Base-by-base conservation (phyloP, 2,329 filamentous ascomycete species). In the Scopulariopsis brevicaulis region DNA sequence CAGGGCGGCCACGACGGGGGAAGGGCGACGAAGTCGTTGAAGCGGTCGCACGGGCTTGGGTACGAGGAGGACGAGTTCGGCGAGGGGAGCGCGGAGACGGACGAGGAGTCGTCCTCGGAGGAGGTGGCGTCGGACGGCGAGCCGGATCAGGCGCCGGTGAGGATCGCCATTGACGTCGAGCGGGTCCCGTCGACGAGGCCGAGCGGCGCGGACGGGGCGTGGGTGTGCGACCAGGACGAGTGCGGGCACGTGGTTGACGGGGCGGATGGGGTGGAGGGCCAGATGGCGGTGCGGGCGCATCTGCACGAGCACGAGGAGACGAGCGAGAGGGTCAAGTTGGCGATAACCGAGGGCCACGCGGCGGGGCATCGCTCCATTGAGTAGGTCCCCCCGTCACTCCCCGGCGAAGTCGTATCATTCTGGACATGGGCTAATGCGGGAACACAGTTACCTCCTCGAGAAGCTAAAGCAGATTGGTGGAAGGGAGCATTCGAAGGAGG, bases 191-290 rank as follows among this genome's bases (percentile, higher is more conserved):
- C 77, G 4, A 70, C 72, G 8, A 69, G 67, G 3, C 75, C 81
- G 0, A 73, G 76, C 37, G 84, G 81, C 0, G 80, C 82, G 0
- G 76, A 83, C 59, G 80, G 85, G 57, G 83, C 82, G 0, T 90
- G 86, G 86, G 73, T 73, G 1, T 90, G 87, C 64, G 78, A 79
- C 4, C 77, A 86, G 60, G 80, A 83, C 74, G 83, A 79, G 25
- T 90, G 87, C 64, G 72, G 72, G 43, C 84, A 84, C 63, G 76
- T 84, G 48, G 82, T 89, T 12, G 84, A 84, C 60, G 78, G 77
- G 2, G 82, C 82, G n/a, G 78, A 82, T 52, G 75, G 79, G 50
- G 70, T 77, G 3, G 74, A 77, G 0, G 81, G 80, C 25, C 77
- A 81, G 59, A 70, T 74, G 4, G 70, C 81, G 11, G 85, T 90